Percentiles rank a stretch among this genome's conserved stretches.
These are phyloP conservation scores for Linderniella brevidens DNA, from an alignment of 257 asterid species.

Conservation along the genomic window DNA sequence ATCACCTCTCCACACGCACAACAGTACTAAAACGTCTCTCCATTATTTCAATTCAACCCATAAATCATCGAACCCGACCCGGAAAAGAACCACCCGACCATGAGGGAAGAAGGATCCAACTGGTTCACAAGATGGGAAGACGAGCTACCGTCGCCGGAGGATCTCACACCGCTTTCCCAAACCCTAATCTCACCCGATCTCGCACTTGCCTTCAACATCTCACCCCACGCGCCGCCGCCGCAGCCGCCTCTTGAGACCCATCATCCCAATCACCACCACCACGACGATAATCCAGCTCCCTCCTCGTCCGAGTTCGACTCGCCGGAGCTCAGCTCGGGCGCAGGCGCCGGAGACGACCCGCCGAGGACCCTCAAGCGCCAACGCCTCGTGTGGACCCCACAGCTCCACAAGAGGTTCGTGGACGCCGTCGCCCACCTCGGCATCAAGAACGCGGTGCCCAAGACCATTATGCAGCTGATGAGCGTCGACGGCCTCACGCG, in stretches of 20 bases:
- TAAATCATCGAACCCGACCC: too few species aligned
- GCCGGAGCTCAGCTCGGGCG: constrained; percentile 18
- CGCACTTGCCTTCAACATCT: constrained; percentile 50
- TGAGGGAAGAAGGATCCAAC: too few species aligned
- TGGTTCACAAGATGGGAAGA: constrained; percentile 47
- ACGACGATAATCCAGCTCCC: too few species aligned
- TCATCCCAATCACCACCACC: too few species aligned
- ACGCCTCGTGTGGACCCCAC: constrained; percentile 70
- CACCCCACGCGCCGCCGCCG: constrained; percentile 19
- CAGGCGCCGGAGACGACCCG: constrained; percentile 23
- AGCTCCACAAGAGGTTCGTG: constrained; percentile 64
- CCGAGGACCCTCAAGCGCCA: constrained; percentile 47
- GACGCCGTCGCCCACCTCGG: constrained; percentile 65
- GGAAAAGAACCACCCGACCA: too few species aligned
- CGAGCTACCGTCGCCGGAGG: constrained; percentile 57
- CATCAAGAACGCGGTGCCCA: constrained; percentile 21
- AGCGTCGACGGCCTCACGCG: constrained; percentile 62
- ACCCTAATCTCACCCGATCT: constrained; percentile 65
- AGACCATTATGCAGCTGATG: constrained; percentile 54
- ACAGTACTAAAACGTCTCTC: constrained; percentile 15
- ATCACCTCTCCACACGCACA: constrained; percentile 27
- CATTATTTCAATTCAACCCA: too few species aligned
- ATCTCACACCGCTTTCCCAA: constrained; percentile 56
- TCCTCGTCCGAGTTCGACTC: constrained; percentile 30
- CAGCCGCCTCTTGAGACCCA: constrained; percentile 17